Evolutionary conservation across 2,329 filamentous ascomycete genomes (phyloP).

Genomic region (Aspergillus sp.): DNA sequence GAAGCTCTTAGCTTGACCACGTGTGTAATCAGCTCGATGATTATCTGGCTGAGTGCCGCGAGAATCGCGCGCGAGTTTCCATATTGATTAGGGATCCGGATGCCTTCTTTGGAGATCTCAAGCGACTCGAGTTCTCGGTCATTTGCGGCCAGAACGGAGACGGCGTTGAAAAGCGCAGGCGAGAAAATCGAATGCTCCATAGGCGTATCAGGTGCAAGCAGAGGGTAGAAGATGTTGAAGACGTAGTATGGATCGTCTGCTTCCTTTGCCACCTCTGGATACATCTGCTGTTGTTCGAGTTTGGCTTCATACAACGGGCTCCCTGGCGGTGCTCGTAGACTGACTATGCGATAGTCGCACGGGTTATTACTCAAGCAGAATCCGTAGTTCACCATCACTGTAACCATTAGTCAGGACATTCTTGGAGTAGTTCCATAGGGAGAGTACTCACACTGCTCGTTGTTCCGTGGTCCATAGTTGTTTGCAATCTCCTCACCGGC

Average conservation of each 20-base stretch:
- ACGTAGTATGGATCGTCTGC: constrained; percentile 37
- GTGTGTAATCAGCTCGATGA: constrained; percentile 36
- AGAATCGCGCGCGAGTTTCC: constrained; percentile 33
- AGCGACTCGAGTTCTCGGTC: constrained; percentile 33
- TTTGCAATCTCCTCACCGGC: constrained; percentile 55
- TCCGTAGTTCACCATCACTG: constrained; percentile 42
- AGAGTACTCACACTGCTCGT: constrained; percentile 51
- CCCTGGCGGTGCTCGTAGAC: constrained; percentile 31
- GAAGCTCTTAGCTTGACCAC: constrained; percentile 28
- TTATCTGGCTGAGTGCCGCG: constrained; percentile 36
- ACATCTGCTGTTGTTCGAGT: constrained; percentile 26
- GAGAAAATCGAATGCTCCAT: constrained; percentile 40
- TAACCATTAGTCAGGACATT: background rate
- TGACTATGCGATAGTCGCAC: constrained; percentile 39
- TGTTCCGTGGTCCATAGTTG: constrained; percentile 71
- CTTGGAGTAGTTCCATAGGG: background rate
- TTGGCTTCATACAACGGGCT: constrained; percentile 33
- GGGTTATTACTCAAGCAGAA: constrained; percentile 39
- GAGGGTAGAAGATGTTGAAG: constrained; percentile 40
- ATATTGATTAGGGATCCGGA: constrained; percentile 24
- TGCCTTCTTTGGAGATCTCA: constrained; percentile 24
- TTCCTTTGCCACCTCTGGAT: constrained; percentile 23
- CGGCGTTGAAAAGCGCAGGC: constrained; percentile 35
- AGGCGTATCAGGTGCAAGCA: constrained; percentile 23
- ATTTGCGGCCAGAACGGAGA: constrained; percentile 37